Base-by-base conservation (phyloP, 345 rosid species). In the Kandelia obovata region DNA sequence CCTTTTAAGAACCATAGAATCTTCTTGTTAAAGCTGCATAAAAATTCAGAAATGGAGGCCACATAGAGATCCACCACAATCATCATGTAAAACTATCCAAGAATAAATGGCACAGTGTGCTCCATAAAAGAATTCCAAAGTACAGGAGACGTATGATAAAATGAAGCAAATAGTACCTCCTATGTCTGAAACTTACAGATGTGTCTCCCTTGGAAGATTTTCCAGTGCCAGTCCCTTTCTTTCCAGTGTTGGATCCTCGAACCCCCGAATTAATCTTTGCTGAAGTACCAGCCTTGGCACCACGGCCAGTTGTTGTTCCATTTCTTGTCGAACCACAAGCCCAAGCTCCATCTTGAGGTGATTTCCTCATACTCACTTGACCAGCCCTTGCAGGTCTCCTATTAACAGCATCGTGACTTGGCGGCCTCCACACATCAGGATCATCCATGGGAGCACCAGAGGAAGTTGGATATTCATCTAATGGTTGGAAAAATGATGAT, bases 361-460 rank as follows among this genome's bases (percentile, higher is more conserved):
- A 92, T 78, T 96, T 96, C 78, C 97, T 83, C 84, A 65, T 71
- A 25, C 94, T 94, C 55, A 71, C 86, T 79, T 88, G 96, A 72
- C 88, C 91, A 78, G 90, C 64, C 82, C 99, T 89, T 0, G 82
- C 70, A 4, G 99, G 86, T 83, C 99, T 87, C 76, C 98, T 84
- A 66, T 73, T 82, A 2, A 85, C 3, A 61, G 88, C 79, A 68
- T 92, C 99, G 53, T 92, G 87, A 39, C 94, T 92, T 6, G 96
- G 99, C n/a, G 98, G 98, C 85, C 97, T 83, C 99, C 99, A 96
- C 34, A 96, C 98, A 89, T 96, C 99, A 79, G 98, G 99, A 71
- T 96, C 99, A 79, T 92, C 98, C 80, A 92, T 79, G 6, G 94
- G 80, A 73, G 81, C 87, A 72, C 89, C 87, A 2, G 97, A 96